Evolutionary conservation across 2,329 filamentous ascomycete species (phyloP).

Genomic region (Huntiella decipiens): DNA sequence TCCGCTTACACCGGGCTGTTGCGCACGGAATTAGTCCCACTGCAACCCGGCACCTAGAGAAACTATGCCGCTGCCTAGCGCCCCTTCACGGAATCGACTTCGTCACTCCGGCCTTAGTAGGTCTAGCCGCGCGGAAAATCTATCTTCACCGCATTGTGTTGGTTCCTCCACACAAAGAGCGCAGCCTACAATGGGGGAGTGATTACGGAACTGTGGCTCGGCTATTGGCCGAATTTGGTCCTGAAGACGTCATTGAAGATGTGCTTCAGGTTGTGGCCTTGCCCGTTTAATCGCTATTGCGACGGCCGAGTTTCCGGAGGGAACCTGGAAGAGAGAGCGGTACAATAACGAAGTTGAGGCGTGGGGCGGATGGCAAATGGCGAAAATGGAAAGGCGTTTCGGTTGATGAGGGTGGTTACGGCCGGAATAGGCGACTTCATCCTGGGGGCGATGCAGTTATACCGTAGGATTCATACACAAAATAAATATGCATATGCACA

Average conservation of each 20-base stretch:
- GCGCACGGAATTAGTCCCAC: conserved; percentile 56
- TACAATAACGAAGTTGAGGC: neutral
- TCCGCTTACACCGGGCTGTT: conserved; percentile 75
- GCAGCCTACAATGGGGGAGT: conserved; percentile 89
- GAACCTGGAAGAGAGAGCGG: neutral
- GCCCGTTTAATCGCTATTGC: conserved; percentile 18
- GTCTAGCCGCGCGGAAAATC: conserved; percentile 65
- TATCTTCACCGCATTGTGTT: conserved; percentile 71
- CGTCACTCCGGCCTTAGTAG: conserved; percentile 67
- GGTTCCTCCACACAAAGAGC: conserved; percentile 49
- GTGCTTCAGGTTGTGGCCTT: conserved; percentile 38
- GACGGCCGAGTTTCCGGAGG: neutral
- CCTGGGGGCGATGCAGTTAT: no score
- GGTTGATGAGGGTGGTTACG: no score
- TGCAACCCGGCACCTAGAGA: conserved; percentile 60
- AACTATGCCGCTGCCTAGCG: conserved; percentile 53
- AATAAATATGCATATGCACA: no score
- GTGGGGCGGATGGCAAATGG: no score
- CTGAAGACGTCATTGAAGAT: conserved; percentile 46
- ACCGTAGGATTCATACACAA: no score
- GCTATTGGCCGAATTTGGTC: conserved; percentile 41
- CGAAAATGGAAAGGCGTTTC: neutral
- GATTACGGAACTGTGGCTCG: conserved; percentile 47
- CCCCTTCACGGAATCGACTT: conserved; percentile 65
- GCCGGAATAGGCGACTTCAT: no score